These are phyloP conservation scores for Aspergillus taichungensis DNA, from an alignment of 495 filamentous ascomycete species.

Conservation along the genomic window DNA sequence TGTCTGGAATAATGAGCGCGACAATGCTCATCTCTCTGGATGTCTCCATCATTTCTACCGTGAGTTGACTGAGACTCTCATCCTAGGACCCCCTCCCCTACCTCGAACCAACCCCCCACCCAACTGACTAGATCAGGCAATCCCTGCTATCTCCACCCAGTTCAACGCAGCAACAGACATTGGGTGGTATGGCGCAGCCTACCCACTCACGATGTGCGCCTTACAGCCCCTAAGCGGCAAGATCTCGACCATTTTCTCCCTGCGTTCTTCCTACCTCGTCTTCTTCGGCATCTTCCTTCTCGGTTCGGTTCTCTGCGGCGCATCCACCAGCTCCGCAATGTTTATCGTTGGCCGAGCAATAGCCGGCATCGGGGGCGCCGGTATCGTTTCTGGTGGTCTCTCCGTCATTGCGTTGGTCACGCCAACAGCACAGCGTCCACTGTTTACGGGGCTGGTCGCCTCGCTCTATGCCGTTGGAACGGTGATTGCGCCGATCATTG, in stretches of 20 bases:
- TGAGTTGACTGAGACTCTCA: too few relatives aligned
- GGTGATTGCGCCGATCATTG: too few relatives aligned
- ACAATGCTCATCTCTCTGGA: constrained; percentile 37
- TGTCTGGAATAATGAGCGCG: constrained; percentile 21
- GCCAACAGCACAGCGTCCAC: constrained; percentile 1
- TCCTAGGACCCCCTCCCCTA: too few relatives aligned
- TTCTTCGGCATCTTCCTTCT: constrained; percentile 64
- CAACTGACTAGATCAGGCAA: constrained; percentile 15
- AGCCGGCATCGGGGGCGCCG: constrained; percentile 56
- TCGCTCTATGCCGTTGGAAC: too few relatives aligned
- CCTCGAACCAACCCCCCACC: too few relatives aligned
- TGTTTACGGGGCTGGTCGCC: constrained; percentile 6
- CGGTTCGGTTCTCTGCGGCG: constrained; percentile 62
- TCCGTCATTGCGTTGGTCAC: constrained; percentile 11
- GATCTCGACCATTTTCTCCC: constrained; percentile 44
- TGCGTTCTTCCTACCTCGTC: constrained; percentile 54
- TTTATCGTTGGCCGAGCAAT: constrained; percentile 72
- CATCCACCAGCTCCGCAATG: constrained; percentile 54
- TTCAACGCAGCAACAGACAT: constrained; percentile 38
- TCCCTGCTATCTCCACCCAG: constrained; percentile 38
- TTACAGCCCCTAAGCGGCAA: constrained; percentile 44
- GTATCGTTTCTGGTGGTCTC: constrained; percentile 19
- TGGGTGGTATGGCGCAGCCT: constrained; percentile 44
- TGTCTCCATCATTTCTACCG: constrained; percentile 36
- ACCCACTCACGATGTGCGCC: constrained; percentile 47